A percentile compares a stretch with the other conserved stretches of the same genome.
Evolutionary conservation across 129 eudicot species (phyloP).

Genomic region (Flaveria robusta): DNA sequence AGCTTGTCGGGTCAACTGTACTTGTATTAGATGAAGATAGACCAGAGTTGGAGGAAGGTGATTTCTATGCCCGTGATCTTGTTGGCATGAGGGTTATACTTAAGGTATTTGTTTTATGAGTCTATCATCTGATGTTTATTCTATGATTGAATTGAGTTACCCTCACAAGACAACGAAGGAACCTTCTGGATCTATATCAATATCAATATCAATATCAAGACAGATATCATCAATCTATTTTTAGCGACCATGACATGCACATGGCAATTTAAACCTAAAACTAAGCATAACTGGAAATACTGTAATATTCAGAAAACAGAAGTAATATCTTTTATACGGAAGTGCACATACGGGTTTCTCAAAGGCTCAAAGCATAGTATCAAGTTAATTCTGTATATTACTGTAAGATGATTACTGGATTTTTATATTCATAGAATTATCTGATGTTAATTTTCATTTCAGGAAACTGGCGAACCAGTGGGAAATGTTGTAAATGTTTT

Average conservation of each 20-base stretch:
- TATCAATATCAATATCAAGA: neutral
- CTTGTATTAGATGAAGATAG: slow-evolving; percentile 73
- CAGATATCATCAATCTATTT: neutral
- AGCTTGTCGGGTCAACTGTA: slow-evolving; percentile 85
- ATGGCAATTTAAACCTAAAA: slow-evolving; percentile 4
- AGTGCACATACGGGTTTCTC: neutral
- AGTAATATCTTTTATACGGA: slow-evolving; percentile 3
- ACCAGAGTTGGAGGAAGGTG: slow-evolving; percentile 91
- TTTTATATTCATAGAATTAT: neutral
- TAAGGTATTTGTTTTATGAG: slow-evolving; percentile 55
- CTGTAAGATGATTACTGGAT: neutral
- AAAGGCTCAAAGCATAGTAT: neutral
- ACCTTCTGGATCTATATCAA: neutral
- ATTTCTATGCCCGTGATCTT: slow-evolving; percentile 91
- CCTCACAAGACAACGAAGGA: neutral
- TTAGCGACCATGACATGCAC: neutral
- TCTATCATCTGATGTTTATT: slow-evolving; percentile 11
- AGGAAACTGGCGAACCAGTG: slow-evolving; percentile 85
- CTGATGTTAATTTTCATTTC: slow-evolving; percentile 25
- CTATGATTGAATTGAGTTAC: neutral
- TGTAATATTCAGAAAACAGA: slow-evolving; percentile 7
- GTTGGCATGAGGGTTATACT: slow-evolving; percentile 84
- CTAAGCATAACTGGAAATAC: neutral
- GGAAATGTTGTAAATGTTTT: slow-evolving; percentile 82
- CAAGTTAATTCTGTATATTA: neutral